Percentiles rank a stretch among this genome's conserved stretches.
These are phyloP conservation scores for Fusarium beomiforme DNA, from an alignment of 2,329 filamentous ascomycete species.

Conservation along the genomic window DNA sequence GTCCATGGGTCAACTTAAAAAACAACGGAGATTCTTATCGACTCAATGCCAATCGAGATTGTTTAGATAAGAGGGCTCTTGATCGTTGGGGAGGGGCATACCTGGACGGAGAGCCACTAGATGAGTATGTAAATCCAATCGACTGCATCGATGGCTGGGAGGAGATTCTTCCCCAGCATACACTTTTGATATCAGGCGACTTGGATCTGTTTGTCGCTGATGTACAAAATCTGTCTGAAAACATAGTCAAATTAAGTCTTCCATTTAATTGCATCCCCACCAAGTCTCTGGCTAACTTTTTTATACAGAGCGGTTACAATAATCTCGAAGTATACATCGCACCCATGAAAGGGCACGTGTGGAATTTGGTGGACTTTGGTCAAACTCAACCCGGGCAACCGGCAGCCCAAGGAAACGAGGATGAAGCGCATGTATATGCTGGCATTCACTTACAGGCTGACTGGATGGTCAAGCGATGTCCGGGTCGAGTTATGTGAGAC, in stretches of 20 bases:
- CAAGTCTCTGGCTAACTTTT: no score
- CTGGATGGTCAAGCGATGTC: not conserved
- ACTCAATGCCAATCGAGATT: not conserved
- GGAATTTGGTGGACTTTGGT: not conserved
- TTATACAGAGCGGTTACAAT: not conserved
- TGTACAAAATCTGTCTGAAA: not conserved
- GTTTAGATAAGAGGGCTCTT: not conserved
- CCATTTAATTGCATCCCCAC: no score
- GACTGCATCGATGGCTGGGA: not conserved
- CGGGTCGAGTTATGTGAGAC: not conserved
- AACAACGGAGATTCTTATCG: not conserved
- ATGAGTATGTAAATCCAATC: not conserved
- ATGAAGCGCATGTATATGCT: not conserved
- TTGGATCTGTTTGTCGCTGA: not conserved
- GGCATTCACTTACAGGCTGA: not conserved
- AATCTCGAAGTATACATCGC: accelerated
- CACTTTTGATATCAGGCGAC: not conserved
- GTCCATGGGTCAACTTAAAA: not conserved
- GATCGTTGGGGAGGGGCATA: not conserved
- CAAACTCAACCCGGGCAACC: not conserved
- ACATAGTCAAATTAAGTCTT: not conserved
- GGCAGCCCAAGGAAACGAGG: accelerated
- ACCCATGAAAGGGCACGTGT: not conserved
- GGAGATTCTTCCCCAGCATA: not conserved
- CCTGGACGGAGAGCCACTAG: not conserved